A percentile compares a stretch with the other conserved stretches of the same genome.
Conservation (phyloP, 257 asterid genomes). For the Leptodermis oblonga region DNA sequence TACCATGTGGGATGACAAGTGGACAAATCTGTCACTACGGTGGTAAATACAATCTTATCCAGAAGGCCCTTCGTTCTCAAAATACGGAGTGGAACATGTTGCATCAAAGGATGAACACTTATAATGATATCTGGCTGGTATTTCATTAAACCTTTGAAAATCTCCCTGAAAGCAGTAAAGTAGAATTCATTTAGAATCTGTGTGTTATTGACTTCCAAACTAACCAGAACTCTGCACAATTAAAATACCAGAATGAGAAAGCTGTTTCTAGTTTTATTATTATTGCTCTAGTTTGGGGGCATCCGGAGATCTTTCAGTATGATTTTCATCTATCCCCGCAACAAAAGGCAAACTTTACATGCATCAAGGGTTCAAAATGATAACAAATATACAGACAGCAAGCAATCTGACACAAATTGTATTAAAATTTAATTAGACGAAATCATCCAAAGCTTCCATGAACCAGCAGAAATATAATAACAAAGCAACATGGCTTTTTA, state of each 20-base stretch:
- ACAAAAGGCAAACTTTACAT: neutral
- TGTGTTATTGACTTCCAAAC: neutral
- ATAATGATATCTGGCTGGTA: slow-evolving; percentile 93
- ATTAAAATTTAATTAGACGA: neutral
- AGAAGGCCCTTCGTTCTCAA: slow-evolving; percentile 87
- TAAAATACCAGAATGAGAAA: neutral
- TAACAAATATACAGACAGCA: neutral
- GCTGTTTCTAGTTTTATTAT: too few species aligned
- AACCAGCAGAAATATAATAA: neutral
- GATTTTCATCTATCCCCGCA: neutral
- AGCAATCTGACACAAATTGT: neutral
- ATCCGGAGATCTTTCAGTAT: neutral
- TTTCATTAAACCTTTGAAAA: slow-evolving; percentile 91
- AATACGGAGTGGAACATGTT: slow-evolving; percentile 93
- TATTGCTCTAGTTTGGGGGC: neutral
- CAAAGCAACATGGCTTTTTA: neutral
- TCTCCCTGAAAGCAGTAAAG: slow-evolving; percentile 58
- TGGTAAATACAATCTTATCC: slow-evolving; percentile 90
- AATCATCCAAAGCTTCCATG: neutral
- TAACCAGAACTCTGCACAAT: neutral
- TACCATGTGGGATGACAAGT: slow-evolving; percentile 99
- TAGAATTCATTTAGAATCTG: neutral
- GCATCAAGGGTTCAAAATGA: neutral
- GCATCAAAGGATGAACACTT: slow-evolving; percentile 99
- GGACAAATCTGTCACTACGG: slow-evolving; percentile 85